A percentile compares a stretch with the other conserved stretches of the same genome.
These are phyloP conservation scores for Casaregolazyma lundiana DNA, from an alignment of 1,139 yeast species.

Conservation along the genomic window DNA sequence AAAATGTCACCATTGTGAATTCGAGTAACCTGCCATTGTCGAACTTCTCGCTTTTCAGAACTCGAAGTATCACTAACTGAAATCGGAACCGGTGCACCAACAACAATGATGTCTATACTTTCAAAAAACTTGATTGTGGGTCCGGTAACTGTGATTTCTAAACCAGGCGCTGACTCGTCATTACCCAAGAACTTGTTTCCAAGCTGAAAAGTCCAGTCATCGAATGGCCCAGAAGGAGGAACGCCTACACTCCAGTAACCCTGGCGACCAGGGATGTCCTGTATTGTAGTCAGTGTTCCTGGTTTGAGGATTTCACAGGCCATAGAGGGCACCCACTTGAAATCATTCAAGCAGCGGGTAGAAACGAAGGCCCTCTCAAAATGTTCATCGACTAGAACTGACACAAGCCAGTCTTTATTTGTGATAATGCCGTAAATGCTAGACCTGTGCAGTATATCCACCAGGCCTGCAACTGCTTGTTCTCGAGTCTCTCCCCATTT, in stretches of 20 bases:
- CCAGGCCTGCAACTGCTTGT: slow-evolving; percentile 73
- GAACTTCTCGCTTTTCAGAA: slow-evolving; percentile 69
- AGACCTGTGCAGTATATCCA: slow-evolving; percentile 79
- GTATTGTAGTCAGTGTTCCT: slow-evolving; percentile 93
- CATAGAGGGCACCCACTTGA: slow-evolving; percentile 60
- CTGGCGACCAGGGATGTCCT: slow-evolving; percentile 91
- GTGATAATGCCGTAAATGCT: slow-evolving; percentile 84
- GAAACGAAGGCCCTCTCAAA: slow-evolving; percentile 78
- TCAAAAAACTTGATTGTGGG: slow-evolving; percentile 82
- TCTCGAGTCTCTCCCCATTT: slow-evolving; percentile 86
- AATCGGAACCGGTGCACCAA: slow-evolving; percentile 74
- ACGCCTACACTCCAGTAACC: slow-evolving; percentile 90
- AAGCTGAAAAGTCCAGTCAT: slow-evolving; percentile 78
- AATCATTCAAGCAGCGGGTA: slow-evolving; percentile 81
- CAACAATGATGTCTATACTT: slow-evolving; percentile 67
- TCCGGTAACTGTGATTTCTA: slow-evolving; percentile 84
- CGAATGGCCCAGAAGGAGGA: slow-evolving; percentile 99
- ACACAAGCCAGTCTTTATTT: slow-evolving; percentile 81
- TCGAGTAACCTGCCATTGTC: slow-evolving; percentile 18
- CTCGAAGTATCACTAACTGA: slow-evolving; percentile 56
- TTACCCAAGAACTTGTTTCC: slow-evolving; percentile 92
- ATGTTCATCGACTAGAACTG: slow-evolving; percentile 78
- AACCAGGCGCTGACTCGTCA: slow-evolving; percentile 72
- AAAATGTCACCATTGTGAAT: slow-evolving; percentile 64
- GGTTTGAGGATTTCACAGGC: slow-evolving; percentile 83